phyloP scores from a whole-genome alignment of 345 rosid genomes.

The Populus alba region DNA sequence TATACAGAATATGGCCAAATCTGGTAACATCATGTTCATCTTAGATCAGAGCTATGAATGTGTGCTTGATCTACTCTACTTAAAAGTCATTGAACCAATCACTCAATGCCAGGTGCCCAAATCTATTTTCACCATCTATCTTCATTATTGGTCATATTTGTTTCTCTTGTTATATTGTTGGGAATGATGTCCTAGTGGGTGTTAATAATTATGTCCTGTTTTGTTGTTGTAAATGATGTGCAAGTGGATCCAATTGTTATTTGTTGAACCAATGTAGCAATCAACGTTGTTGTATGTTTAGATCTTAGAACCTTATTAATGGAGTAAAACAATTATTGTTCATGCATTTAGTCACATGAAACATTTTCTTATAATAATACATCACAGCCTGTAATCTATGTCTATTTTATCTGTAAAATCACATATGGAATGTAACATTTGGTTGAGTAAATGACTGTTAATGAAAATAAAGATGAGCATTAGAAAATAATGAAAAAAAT shows the following conservation, averaged over 20 bases:
- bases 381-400: background rate
- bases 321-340: background rate
- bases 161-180: background rate
- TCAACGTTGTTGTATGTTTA: background rate
- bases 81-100: background rate
- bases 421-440: background rate
- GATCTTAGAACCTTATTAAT: background rate
- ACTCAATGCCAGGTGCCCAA: background rate
- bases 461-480: background rate
- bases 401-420: background rate
- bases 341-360: background rate
- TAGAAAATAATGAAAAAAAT: background rate
- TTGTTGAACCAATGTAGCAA: background rate
- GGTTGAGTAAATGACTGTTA: background rate
- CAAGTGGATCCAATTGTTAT: background rate
- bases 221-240: background rate
- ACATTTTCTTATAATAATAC: background rate
- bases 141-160: background rate
- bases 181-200: background rate
- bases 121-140: background rate
- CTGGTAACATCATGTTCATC: background rate
- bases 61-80: background rate
- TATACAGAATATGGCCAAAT: background rate
- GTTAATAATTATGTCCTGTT: background rate
- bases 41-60: background rate